Base-by-base conservation (phyloP, 306 rosid genomes). In the Vigna radiata region DNA sequence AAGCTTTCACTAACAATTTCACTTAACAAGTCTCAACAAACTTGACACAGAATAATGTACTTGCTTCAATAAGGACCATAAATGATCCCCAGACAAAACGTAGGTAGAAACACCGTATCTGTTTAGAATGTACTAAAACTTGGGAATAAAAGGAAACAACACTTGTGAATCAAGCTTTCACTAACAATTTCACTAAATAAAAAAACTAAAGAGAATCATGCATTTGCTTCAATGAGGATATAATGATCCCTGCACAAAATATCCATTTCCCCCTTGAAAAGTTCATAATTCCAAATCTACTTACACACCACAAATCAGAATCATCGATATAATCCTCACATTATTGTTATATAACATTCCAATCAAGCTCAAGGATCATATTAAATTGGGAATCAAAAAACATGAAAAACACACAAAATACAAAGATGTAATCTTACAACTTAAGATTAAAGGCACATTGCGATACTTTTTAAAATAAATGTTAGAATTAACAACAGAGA, bases 101-200 rank as follows among this genome's bases (percentile, higher is more conserved):
- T 41, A 8, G 10, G 8, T 41, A 41, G 12, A 41, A 41, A 9
- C 46, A 1, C 12, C 46, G 9, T 2, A 9, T 41, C 46, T 41
- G 46, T 41, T 41, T 8, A 41, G 46, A 41, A 41, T 8, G 12
- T 41, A 8, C 4, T 33, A 41, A 41, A 41, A 41, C 46, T 41
- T 9, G 46, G 46, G 46, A 11, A 8, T 2, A 8, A 41, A 41
- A 41, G 46, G 46, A 41, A 2, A 41, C 3, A 41, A 41, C 46
- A 2, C 48, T 43, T 11, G 48, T 43, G 48, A 43, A 43, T 43
- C 46, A 43, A 91, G 73, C 90, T 94, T 44, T 44, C 49, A 44
- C 49, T 11, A 12, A 16, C 49, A 44, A 44, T 11, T 12, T 12
- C 5, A 11, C 49, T 11, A 44, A 44, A 44, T 23, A 17, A 23